Conservation (phyloP, 768 basidiomycete species). For the Suillus placidus region DNA sequence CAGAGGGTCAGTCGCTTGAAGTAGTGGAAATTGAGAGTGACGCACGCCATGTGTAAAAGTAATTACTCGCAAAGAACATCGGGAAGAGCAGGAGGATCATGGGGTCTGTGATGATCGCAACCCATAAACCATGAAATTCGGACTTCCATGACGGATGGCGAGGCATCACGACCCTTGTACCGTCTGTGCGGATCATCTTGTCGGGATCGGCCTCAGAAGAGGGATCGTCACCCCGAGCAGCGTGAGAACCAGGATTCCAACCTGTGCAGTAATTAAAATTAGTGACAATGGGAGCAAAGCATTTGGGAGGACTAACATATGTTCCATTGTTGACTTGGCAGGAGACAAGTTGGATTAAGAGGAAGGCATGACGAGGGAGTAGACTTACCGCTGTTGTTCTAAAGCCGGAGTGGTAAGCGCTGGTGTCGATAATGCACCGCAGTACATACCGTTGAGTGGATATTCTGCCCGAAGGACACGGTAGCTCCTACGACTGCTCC, state of each 20-base stretch:
- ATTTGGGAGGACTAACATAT: constrained; percentile 51
- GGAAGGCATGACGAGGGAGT: neutral
- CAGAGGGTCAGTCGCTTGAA: neutral
- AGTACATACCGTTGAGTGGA: constrained; percentile 55
- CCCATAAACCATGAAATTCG: constrained; percentile 70
- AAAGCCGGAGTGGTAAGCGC: neutral
- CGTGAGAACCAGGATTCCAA: constrained; percentile 65
- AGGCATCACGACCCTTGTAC: constrained; percentile 61
- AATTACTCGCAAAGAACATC: constrained; percentile 81
- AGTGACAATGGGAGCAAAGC: constrained; percentile 45
- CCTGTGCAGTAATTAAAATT: constrained; percentile 23
- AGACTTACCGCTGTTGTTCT: constrained; percentile 32
- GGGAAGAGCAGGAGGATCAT: constrained; percentile 76
- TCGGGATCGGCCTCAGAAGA: constrained; percentile 65
- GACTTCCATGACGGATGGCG: constrained; percentile 75
- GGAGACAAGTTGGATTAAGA: neutral
- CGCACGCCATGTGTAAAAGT: constrained; percentile 82
- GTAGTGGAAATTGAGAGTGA: constrained; percentile 8
- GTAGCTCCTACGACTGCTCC: constrained; percentile 76
- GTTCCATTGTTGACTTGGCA: constrained; percentile 64
- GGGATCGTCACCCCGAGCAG: constrained; percentile 66
- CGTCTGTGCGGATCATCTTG: constrained; percentile 75
- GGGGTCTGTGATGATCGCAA: constrained; percentile 67
- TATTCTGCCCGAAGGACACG: constrained; percentile 72
- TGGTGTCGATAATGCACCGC: neutral